phyloP scores from a whole-genome alignment of 2,329 filamentous ascomycete species.

The Thermothelomyces thermophilus region DNA sequence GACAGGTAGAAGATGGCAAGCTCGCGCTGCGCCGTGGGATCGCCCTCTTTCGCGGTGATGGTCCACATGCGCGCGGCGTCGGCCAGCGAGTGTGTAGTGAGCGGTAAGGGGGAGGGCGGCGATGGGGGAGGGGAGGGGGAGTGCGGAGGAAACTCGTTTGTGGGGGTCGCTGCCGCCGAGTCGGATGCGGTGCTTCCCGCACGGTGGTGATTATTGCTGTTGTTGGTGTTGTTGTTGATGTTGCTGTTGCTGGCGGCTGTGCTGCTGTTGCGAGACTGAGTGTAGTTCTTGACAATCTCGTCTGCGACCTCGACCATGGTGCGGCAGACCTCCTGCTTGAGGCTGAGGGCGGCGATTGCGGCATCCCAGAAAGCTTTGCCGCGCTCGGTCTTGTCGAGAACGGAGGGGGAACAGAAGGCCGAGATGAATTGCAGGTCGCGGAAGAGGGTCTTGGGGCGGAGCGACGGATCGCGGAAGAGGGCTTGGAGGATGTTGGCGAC shows the following conservation, averaged over 20 bases:
- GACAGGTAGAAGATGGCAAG: conserved; percentile 90
- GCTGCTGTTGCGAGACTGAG: conserved; percentile 46
- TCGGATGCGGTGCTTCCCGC: conserved; percentile 15
- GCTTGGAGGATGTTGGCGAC: conserved; percentile 61
- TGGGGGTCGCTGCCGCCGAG: conserved; percentile 1
- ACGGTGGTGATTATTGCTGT: conserved; percentile 6
- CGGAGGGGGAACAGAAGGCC: conserved; percentile 54
- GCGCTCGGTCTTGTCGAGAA: conserved; percentile 55
- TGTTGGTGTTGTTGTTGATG: not conserved
- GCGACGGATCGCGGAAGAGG: conserved; percentile 59
- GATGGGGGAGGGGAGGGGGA: conserved; percentile 28
- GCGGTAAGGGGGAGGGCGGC: conserved; percentile 39
- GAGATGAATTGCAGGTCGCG: conserved; percentile 72
- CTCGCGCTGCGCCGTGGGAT: conserved; percentile 83
- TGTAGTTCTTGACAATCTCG: conserved; percentile 53
- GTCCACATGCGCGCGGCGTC: conserved; percentile 87
- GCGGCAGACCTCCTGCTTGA: conserved; percentile 81
- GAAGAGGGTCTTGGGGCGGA: conserved; percentile 74
- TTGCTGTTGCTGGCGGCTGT: not conserved
- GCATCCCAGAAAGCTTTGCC: conserved; percentile 87
- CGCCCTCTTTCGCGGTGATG: conserved; percentile 88
- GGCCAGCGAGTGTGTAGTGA: conserved; percentile 60
- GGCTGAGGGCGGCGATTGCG: conserved; percentile 75
- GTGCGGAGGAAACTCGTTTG: not conserved
- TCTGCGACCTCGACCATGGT: conserved; percentile 63